Conservation (phyloP, 805 yeast genomes). For the Saturnispora besseyi region DNA sequence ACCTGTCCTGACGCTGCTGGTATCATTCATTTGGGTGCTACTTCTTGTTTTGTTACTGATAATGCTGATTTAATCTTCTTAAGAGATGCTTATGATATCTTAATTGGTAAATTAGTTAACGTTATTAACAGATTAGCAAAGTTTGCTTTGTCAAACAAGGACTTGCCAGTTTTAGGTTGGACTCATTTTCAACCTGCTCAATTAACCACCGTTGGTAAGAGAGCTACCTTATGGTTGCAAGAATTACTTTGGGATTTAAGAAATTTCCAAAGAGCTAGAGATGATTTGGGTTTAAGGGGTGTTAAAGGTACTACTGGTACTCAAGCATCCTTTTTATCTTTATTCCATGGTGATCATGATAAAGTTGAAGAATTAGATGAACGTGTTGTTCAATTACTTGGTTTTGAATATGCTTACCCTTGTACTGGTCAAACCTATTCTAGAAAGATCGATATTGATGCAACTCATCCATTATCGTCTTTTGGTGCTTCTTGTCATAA, state of each 20-base stretch:
- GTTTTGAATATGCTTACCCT: slow-evolving; percentile 92
- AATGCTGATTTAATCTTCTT: slow-evolving; percentile 95
- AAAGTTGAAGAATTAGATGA: slow-evolving; percentile 90
- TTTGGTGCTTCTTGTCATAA: slow-evolving; percentile 96
- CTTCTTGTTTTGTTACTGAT: slow-evolving; percentile 96
- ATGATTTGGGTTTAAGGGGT: slow-evolving; percentile 93
- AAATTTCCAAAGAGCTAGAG: slow-evolving; percentile 91
- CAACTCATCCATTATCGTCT: slow-evolving; percentile 83
- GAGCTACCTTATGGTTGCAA: slow-evolving; percentile 96
- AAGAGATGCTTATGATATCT: slow-evolving; percentile 88
- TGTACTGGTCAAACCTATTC: slow-evolving; percentile 99
- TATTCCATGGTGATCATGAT: slow-evolving; percentile 95
- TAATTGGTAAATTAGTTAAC: slow-evolving; percentile 91
- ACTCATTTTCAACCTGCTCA: slow-evolving; percentile 99
- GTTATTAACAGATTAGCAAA: slow-evolving; percentile 84
- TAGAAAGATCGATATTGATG: slow-evolving; percentile 94
- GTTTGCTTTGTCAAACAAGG: slow-evolving; percentile 89
- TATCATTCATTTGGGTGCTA: slow-evolving; percentile 95
- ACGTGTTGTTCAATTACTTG: slow-evolving; percentile 85
- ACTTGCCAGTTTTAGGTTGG: slow-evolving; percentile 96
- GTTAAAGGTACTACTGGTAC: slow-evolving; percentile 99
- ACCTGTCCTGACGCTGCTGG: slow-evolving; percentile 96
- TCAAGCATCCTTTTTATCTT: slow-evolving; percentile 89
- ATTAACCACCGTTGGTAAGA: slow-evolving; percentile 95
- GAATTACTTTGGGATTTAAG: slow-evolving; percentile 97